These are phyloP conservation scores for Mesotaenium endlicherianum DNA, from an alignment of 139 green algal genomes.

Conservation along the genomic window DNA sequence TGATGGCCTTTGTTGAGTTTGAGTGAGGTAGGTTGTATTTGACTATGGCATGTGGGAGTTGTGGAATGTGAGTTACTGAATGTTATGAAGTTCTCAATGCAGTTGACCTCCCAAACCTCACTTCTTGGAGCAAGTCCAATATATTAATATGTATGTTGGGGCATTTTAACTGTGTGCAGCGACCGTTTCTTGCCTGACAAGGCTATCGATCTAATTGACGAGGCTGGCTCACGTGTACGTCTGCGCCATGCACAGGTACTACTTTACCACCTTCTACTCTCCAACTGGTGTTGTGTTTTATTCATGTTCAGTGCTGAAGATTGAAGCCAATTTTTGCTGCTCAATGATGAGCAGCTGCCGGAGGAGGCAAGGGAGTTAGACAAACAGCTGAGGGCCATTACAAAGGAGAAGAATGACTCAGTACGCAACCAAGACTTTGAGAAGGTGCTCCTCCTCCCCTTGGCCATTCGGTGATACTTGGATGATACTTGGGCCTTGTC, in stretches of 20 bases:
- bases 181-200: slow-evolving; percentile 67
- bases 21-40: no score
- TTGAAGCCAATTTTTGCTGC: slow-evolving; percentile 3
- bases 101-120: no score
- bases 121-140: no score
- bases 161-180: slow-evolving; percentile 38
- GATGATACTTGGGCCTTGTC: no score
- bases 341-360: slow-evolving; percentile 72
- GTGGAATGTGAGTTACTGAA: no score
- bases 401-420: slow-evolving; percentile 98
- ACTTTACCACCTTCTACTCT: no score
- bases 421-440: slow-evolving; percentile 93
- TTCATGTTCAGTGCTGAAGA: slow-evolving; percentile 6
- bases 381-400: slow-evolving; percentile 84
- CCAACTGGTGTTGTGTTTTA: background rate
- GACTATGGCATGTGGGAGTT: no score
- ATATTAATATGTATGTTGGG: no score
- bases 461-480: no score
- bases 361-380: slow-evolving; percentile 93
- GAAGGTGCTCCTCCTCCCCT: no score
- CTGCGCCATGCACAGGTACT: slow-evolving; percentile 85
- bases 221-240: slow-evolving; percentile 93
- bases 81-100: no score
- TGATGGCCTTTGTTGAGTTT: no score
- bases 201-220: slow-evolving; percentile 98